Percentiles rank a stretch among this genome's conserved stretches.
phyloP scores from a whole-genome alignment of 345 rosid genomes.

The Eucalyptus cloeziana region DNA sequence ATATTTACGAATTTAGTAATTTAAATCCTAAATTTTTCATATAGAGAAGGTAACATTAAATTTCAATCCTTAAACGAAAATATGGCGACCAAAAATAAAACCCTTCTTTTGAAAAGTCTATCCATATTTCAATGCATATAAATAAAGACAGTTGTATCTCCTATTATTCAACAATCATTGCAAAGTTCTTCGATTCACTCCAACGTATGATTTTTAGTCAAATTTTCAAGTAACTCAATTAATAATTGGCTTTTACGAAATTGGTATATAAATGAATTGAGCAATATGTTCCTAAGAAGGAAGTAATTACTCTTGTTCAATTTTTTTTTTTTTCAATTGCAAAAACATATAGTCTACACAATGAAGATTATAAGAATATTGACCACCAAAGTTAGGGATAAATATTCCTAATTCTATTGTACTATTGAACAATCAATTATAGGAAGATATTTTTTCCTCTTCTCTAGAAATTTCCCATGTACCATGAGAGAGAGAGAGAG shows the following conservation, averaged over 20 bases:
- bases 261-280: background rate
- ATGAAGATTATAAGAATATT: background rate
- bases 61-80: background rate
- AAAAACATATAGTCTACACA: background rate
- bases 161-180: background rate
- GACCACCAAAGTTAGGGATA: background rate
- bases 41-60: background rate
- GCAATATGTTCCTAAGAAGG: background rate
- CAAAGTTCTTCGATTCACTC: background rate
- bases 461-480: background rate
- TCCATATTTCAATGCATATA: background rate
- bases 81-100: background rate
- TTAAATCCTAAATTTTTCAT: background rate
- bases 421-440: background rate
- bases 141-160: background rate
- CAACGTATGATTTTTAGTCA: background rate
- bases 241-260: background rate
- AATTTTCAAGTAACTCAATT: background rate
- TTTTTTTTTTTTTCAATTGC: background rate
- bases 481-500: background rate
- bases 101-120: background rate
- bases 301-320: background rate
- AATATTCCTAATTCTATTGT: background rate
- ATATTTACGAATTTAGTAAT: background rate
- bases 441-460: background rate